Conservation (phyloP, 306 rosid species). For the peach (Prunus persica) region Prunus_persica_NCBIv2 NC_034010.1:18048001-18048500, state of each 20-base stretch:
- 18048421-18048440: conserved; percentile 52
- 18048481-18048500: conserved; percentile 85
- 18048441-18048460: conserved; percentile 48
- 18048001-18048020: not conserved
- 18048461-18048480: conserved; percentile 61
- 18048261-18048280: not conserved
- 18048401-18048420: not conserved
- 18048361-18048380: not conserved
- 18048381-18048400: not conserved
- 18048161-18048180: not conserved
- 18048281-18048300: not conserved
- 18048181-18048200: not conserved
- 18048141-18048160: not conserved
- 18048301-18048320: not conserved
- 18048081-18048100: not conserved
- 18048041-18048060: not conserved
- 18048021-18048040: not conserved
- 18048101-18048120: not conserved
- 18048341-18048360: not conserved
- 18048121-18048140: not conserved
- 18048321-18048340: not conserved
- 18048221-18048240: not conserved
- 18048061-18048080: not conserved
- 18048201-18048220: not conserved
- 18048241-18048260: not conserved